phyloP scores from a whole-genome alignment of 129 eudicot genomes.

The Silybum marianum region DNA sequence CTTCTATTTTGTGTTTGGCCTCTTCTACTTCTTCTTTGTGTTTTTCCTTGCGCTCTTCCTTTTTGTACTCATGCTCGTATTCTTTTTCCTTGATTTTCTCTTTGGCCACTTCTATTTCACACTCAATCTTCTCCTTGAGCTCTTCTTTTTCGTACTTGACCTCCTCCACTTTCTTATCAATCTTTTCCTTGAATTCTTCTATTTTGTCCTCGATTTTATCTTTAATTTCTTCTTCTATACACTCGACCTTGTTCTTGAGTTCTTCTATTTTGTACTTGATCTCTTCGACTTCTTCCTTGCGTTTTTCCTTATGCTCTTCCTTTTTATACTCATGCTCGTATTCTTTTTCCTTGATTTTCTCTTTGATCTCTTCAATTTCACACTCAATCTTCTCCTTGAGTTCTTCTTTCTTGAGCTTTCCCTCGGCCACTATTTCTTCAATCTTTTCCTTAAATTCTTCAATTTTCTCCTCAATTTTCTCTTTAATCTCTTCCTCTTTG shows the following conservation, averaged over 20 bases:
- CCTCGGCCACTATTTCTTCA: background rate
- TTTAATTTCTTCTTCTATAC: background rate
- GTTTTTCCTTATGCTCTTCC: conserved; percentile 13
- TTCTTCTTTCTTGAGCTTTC: background rate
- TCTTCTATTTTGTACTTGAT: conserved; percentile 2
- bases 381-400: background rate
- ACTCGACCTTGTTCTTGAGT: conserved; percentile 11
- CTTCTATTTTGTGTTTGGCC: conserved; percentile 22
- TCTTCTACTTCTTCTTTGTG: conserved; percentile 27
- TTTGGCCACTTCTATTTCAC: conserved; percentile 33
- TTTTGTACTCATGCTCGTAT: conserved; percentile 25
- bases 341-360: conserved; percentile 9
- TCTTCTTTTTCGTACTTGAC: conserved; percentile 15
- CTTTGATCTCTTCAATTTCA: background rate
- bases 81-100: conserved; percentile 29
- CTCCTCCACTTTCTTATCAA: background rate
- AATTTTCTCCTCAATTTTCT: conserved; percentile 2
- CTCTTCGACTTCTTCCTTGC: background rate
- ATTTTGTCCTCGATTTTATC: background rate
- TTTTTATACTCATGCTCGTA: background rate
- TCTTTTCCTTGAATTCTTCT: conserved; percentile 6
- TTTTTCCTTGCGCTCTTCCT: conserved; percentile 30
- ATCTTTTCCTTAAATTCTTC: conserved; percentile 23
- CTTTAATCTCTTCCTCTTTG: conserved; percentile 13
- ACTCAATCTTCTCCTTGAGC: conserved; percentile 17